These are phyloP conservation scores for Trametes cingulata DNA, from an alignment of 768 basidiomycete species.

Conservation along the genomic window DNA sequence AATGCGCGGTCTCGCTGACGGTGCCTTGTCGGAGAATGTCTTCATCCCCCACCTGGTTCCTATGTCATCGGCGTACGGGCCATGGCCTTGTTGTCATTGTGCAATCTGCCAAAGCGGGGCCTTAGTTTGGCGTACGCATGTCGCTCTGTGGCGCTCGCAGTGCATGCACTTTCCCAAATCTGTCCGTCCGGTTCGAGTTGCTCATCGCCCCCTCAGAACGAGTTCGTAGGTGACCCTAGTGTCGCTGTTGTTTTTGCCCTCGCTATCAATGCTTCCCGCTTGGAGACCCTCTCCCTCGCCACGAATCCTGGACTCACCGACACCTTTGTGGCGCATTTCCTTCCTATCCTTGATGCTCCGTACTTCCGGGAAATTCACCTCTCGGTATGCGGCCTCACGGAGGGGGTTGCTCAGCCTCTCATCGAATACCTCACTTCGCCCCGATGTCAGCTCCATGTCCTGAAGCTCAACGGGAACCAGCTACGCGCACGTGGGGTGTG, in stretches of 20 bases:
- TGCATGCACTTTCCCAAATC: not conserved
- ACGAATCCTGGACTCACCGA: conserved; percentile 53
- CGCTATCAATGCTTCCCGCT: conserved; percentile 55
- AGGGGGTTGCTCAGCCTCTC: conserved; percentile 38
- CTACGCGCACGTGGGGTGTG: conserved; percentile 48
- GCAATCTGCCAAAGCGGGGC: too few relatives aligned
- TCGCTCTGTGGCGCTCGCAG: too few relatives aligned
- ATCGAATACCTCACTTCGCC: conserved; percentile 51
- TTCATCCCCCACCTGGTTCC: too few relatives aligned
- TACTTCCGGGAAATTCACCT: conserved; percentile 56
- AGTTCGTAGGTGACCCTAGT: conserved; percentile 39
- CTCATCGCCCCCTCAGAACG: conserved; percentile 34
- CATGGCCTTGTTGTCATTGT: too few relatives aligned
- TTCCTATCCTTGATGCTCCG: conserved; percentile 50
- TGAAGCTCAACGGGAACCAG: conserved; percentile 58
- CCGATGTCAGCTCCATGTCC: conserved; percentile 47
- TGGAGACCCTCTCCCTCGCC: conserved; percentile 53
- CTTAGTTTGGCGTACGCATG: too few relatives aligned
- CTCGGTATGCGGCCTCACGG: conserved; percentile 41
- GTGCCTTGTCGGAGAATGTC: too few relatives aligned
- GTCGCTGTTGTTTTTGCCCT: conserved; percentile 42
- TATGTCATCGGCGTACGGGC: too few relatives aligned
- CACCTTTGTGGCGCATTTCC: conserved; percentile 47
- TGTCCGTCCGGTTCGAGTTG: not conserved
- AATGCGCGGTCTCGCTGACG: too few relatives aligned